Evolutionary conservation across 2,329 filamentous ascomycete genomes (phyloP).

Genomic region (Fusarium buxicola): DNA sequence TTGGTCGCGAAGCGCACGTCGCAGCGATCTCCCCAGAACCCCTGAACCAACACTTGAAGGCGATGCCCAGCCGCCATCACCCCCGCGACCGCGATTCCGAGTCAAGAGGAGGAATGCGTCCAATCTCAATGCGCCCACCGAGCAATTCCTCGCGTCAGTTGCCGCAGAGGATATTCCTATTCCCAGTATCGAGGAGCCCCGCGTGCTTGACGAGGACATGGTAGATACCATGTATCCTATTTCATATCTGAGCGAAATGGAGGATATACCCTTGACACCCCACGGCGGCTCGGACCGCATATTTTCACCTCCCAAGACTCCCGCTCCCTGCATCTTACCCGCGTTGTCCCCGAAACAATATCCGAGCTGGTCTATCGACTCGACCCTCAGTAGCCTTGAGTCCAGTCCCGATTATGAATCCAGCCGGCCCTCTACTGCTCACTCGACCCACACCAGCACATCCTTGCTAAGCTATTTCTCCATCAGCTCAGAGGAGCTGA

Average conservation of each 20-base stretch:
- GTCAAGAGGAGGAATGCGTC: slow-evolving; percentile 67
- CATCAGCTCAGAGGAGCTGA: slow-evolving; percentile 65
- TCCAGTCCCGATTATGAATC: slow-evolving; percentile 70
- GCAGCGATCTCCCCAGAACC: slow-evolving; percentile 58
- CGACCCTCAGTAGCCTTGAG: slow-evolving; percentile 66
- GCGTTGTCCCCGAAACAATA: slow-evolving; percentile 61
- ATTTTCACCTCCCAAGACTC: slow-evolving; percentile 70
- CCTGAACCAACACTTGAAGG: slow-evolving; percentile 61
- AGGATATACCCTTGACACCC: slow-evolving; percentile 45
- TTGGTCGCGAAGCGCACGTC: slow-evolving; percentile 58
- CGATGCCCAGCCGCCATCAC: slow-evolving; percentile 57
- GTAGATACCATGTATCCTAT: slow-evolving; percentile 51
- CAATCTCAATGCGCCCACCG: slow-evolving; percentile 67
- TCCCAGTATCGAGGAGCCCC: slow-evolving; percentile 71
- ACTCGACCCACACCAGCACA: slow-evolving; percentile 68
- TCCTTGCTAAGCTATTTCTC: slow-evolving; percentile 70
- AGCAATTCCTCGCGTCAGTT: slow-evolving; percentile 75
- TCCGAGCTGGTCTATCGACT: slow-evolving; percentile 70
- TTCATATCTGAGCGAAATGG: slow-evolving; percentile 51
- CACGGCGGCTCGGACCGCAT: slow-evolving; percentile 53
- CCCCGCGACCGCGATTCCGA: slow-evolving; percentile 65
- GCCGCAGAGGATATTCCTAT: slow-evolving; percentile 73
- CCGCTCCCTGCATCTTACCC: slow-evolving; percentile 60
- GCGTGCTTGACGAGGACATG: slow-evolving; percentile 59
- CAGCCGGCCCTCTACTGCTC: slow-evolving; percentile 69